Conservation (phyloP, 164 flowering plant genomes). For the Magnolia sinica region DNA sequence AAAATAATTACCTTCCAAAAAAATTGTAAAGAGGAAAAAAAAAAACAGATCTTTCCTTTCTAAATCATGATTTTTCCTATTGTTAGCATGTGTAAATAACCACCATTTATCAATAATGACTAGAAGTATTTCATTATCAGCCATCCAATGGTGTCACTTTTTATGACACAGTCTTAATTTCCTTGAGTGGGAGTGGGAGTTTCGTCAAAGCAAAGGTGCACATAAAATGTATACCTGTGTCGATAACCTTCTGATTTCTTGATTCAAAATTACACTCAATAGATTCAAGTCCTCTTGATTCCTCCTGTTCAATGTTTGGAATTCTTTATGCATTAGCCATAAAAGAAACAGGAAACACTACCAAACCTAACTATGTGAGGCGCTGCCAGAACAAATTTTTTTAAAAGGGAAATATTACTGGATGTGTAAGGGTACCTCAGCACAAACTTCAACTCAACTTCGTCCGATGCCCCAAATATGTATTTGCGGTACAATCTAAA, state of each 20-base stretch:
- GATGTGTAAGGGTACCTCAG: constrained; percentile 49
- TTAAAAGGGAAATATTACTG: neutral
- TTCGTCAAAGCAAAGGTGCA: neutral
- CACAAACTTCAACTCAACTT: constrained; percentile 86
- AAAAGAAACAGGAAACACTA: neutral
- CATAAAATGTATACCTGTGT: constrained; percentile 53
- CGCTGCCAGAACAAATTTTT: no score
- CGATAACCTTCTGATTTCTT: constrained; percentile 84
- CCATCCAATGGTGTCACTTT: no score
- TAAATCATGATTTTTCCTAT: no score
- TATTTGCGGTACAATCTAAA: constrained; percentile 75
- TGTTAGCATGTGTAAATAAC: no score
- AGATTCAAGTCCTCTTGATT: constrained; percentile 81
- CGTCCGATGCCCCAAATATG: constrained; percentile 93
- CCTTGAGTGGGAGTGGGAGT: neutral
- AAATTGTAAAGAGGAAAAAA: no score
- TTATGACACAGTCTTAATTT: no score
- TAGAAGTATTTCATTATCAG: no score
- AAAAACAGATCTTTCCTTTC: no score
- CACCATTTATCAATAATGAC: no score
- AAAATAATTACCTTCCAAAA: no score
- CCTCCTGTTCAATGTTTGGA: constrained; percentile 49
- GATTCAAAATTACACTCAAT: constrained; percentile 75
- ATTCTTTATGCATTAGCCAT: neutral
- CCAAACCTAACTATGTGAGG: neutral